phyloP scores from a whole-genome alignment of 306 rosid genomes.

The Abrus precatorius region DNA sequence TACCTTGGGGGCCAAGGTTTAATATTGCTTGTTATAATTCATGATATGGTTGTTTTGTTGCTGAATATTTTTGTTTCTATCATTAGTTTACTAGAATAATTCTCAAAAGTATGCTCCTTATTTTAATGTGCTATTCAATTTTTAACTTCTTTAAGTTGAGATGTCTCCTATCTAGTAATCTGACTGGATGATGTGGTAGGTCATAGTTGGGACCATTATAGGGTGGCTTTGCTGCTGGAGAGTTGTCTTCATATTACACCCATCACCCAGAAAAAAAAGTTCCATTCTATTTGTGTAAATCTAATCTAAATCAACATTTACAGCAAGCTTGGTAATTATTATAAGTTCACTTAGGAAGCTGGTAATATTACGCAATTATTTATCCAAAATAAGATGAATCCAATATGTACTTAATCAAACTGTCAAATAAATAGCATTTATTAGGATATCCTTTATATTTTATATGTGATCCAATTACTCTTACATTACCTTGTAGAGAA shows the following conservation, averaged over 20 bases:
- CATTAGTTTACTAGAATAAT: slow-evolving; percentile 34
- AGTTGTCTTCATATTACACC: neutral
- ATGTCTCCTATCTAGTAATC: slow-evolving; percentile 16
- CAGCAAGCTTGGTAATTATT: neutral
- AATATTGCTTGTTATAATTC: slow-evolving; percentile 46
- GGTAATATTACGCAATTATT: neutral
- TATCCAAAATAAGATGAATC: neutral
- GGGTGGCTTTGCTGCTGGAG: slow-evolving; percentile 14
- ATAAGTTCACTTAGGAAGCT: neutral
- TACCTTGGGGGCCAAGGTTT: slow-evolving; percentile 99
- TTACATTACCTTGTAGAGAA: slow-evolving; percentile 26
- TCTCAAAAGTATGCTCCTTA: neutral
- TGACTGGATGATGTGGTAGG: neutral
- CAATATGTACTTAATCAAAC: neutral
- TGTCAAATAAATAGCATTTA: neutral
- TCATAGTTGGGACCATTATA: neutral
- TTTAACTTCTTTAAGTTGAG: slow-evolving; percentile 31
- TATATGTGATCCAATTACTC: slow-evolving; percentile 31
- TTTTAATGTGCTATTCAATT: slow-evolving; percentile 2
- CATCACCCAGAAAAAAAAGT: neutral
- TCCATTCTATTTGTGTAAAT: neutral
- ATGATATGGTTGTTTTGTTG: slow-evolving; percentile 20
- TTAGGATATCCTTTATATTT: neutral
- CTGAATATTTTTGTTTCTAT: slow-evolving; percentile 28
- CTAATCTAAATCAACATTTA: neutral